These are phyloP conservation scores for Grifola frondosa DNA, from an alignment of 1,284 basidiomycete species.

Conservation along the genomic window DNA sequence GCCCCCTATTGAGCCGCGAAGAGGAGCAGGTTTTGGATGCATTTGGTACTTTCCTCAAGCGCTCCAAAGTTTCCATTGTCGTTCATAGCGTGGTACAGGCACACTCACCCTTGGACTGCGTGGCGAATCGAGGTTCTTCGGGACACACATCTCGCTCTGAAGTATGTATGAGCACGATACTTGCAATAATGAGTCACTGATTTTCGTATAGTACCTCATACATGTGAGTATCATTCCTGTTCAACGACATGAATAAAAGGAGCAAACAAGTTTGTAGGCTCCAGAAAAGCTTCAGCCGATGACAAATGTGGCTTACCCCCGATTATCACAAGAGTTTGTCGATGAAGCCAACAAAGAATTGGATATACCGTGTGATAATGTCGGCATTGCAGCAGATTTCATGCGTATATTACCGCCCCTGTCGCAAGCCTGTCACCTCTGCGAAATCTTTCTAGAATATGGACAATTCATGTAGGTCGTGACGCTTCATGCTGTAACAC, in stretches of 20 bases:
- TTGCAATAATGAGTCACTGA: constrained; percentile 1
- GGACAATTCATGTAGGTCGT: constrained; percentile 48
- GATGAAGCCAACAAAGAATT: constrained; percentile 31
- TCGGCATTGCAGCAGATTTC: constrained; percentile 39
- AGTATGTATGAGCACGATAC: constrained; percentile 35
- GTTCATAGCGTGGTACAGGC: no score
- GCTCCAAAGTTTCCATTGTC: background rate
- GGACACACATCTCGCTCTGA: constrained; percentile 65
- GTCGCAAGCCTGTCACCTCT: constrained; percentile 52
- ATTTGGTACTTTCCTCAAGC: constrained; percentile 42
- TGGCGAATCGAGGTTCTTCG: constrained; percentile 57
- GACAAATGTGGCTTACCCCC: constrained; percentile 15
- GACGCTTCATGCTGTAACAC: background rate
- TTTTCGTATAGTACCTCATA: constrained; percentile 45
- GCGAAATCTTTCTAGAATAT: constrained; percentile 54
- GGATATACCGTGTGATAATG: constrained; percentile 31
- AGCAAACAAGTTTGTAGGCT: constrained; percentile 10
- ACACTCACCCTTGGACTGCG: constrained; percentile 56
- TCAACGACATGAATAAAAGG: background rate
- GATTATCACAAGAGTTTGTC: constrained; percentile 23
- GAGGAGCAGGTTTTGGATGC: constrained; percentile 53
- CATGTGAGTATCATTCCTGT: constrained; percentile 36
- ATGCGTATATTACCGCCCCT: constrained; percentile 46
- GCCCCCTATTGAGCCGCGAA: constrained; percentile 27
- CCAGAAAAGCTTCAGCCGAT: constrained; percentile 15